Base-by-base conservation (phyloP, 2,329 filamentous ascomycete species). In the Alternaria sp. region DNA sequence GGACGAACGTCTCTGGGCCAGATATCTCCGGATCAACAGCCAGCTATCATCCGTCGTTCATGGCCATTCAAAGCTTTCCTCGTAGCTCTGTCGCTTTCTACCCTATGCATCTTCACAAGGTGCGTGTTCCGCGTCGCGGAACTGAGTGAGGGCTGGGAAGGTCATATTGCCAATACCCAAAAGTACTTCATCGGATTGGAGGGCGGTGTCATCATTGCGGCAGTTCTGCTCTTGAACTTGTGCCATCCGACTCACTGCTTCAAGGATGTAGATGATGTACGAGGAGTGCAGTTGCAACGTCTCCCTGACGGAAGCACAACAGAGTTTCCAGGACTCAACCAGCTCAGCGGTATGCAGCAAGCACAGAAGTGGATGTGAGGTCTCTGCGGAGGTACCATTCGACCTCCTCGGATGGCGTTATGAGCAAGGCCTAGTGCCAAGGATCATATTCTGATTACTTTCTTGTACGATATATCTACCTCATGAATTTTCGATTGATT, bases 121-220 rank as follows among this genome's bases (percentile, higher is more conserved):
- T 89, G 86, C 67, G 85, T 88, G 45, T 92, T 88, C 78, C 86
- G 90, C 58, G 86, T 91, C 21, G 87, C 86, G 0, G 90, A 92
- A 83, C 79, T 92, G 66, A 87, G 85, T 66, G 82, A 86, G 56
- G 90, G 90, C 1, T 93, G 88, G 86, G 78, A 73, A 4, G 89
- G 89, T 0, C 77, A 83, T 21, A 76, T 92, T 69, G 89, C 90
- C 75, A 70, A 71, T 51, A 79, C 74, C 20, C 76, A 81, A 60
- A 74, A 66, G 28, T 80, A 80, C 56, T 80, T 81, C 37, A 78
- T 81, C 58, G 79, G 78, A 11, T 67, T 81, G 3, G 79, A 81
- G 63, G 77, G 79, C 15, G 75, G 74, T 14, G 68, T 80, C 46
- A 66, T 80, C 7, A 65, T 74, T 14, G 73, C 69, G 11, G 78